Percentiles rank a stretch among this genome's conserved stretches.
Evolutionary conservation across 1,139 yeast species (phyloP).

Genomic region (Zygosaccharomyces sapae): DNA sequence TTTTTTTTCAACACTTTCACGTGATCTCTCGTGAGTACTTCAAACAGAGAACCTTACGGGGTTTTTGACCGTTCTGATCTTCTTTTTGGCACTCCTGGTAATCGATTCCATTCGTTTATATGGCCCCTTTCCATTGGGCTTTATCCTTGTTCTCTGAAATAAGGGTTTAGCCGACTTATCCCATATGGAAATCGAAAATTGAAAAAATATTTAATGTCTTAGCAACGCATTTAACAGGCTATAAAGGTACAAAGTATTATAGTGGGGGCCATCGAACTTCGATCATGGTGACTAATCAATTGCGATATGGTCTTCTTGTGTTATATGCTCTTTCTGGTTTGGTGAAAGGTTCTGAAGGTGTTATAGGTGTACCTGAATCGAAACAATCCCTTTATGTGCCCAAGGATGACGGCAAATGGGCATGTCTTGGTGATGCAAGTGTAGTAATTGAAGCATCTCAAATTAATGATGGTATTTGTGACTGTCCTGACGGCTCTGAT

Average conservation of each 20-base stretch:
- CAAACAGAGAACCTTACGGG: background rate
- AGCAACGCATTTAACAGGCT: background rate
- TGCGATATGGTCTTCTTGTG: background rate
- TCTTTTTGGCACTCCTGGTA: background rate
- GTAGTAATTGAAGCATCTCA: conserved; percentile 55
- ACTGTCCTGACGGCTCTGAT: conserved; percentile 97
- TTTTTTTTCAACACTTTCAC: conserved; percentile 4
- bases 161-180: background rate
- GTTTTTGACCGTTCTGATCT: background rate
- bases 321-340: conserved; percentile 2
- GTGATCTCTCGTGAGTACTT: conserved; percentile 4
- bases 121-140: background rate
- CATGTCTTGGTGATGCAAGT: conserved; percentile 63
- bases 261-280: background rate
- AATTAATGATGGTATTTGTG: conserved; percentile 86
- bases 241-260: background rate
- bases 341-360: conserved; percentile 5
- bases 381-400: conserved; percentile 45
- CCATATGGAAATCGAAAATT: background rate
- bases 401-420: conserved; percentile 45
- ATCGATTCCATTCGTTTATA: background rate
- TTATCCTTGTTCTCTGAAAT: background rate
- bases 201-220: background rate
- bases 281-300: conserved; percentile 3
- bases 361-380: conserved; percentile 27